These are phyloP conservation scores for Microsporum audouinii DNA, from an alignment of 2,329 filamentous ascomycete genomes.

Conservation along the genomic window DNA sequence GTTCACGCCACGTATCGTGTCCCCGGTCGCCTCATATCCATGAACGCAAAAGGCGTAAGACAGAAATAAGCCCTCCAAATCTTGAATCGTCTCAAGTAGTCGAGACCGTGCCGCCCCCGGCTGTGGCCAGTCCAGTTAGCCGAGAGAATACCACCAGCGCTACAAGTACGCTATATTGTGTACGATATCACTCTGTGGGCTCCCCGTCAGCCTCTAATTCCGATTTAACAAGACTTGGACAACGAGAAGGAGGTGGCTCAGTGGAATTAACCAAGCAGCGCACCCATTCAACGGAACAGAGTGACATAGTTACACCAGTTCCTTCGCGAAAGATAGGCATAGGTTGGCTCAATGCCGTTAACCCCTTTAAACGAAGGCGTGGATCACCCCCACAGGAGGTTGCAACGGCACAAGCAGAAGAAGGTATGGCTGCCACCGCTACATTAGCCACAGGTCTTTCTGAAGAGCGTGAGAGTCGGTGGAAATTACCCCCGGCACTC, in stretches of 20 bases:
- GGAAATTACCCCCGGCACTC: conserved; percentile 35
- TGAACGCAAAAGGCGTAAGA: conserved; percentile 6
- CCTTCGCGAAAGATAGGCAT: conserved; percentile 24
- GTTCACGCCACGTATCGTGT: neutral
- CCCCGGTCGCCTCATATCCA: conserved; percentile 17
- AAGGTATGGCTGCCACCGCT: conserved; percentile 9
- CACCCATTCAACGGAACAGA: neutral
- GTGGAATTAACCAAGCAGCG: conserved; percentile 22
- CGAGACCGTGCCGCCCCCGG: conserved; percentile 35
- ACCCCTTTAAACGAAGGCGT: conserved; percentile 48
- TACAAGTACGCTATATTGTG: conserved; percentile 52
- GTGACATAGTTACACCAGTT: conserved; percentile 8
- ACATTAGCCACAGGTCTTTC: conserved; percentile 18
- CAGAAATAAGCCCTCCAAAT: neutral
- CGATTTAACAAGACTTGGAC: neutral
- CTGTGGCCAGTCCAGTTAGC: conserved; percentile 46
- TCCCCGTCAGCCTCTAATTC: conserved; percentile 37
- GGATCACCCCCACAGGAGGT: conserved; percentile 50
- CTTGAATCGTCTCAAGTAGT: conserved; percentile 6
- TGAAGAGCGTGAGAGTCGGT: conserved; percentile 35
- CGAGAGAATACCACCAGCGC: conserved; percentile 51
- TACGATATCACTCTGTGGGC: conserved; percentile 48
- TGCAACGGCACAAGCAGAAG: conserved; percentile 43
- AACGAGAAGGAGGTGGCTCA: conserved; percentile 22
- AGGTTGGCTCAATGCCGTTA: conserved; percentile 42